phyloP scores from a whole-genome alignment of 805 yeast species.

The Pichia phayaonensis region DNA sequence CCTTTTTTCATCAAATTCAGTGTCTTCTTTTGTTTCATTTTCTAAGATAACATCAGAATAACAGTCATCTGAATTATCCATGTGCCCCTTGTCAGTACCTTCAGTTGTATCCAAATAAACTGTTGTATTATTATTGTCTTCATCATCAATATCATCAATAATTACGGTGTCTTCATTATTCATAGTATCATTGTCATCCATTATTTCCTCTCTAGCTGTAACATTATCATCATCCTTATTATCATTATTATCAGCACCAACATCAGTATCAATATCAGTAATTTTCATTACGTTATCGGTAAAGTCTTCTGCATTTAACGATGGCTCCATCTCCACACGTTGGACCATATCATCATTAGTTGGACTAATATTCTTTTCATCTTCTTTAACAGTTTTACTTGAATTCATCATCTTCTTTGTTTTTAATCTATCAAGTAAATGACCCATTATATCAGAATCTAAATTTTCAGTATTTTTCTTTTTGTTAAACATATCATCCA shows the following conservation, averaged over 20 bases:
- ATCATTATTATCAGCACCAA: background rate
- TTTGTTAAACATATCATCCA: constrained; percentile 29
- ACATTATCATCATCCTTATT: background rate
- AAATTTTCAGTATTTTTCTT: background rate
- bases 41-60: background rate
- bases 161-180: background rate
- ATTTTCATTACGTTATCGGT: too few species aligned
- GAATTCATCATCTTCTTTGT: constrained; percentile 6
- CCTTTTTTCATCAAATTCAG: background rate
- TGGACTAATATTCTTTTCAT: background rate
- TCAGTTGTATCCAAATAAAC: background rate
- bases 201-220: too few species aligned
- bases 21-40: background rate
- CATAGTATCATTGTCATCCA: background rate
- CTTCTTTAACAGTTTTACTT: background rate
- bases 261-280: too few species aligned
- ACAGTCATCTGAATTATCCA: too few species aligned
- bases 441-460: constrained; percentile 16
- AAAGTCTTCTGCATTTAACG: background rate
- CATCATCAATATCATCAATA: background rate
- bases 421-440: constrained; percentile 18
- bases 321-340: background rate
- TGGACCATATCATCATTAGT: background rate
- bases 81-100: background rate
- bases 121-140: background rate